phyloP scores from a whole-genome alignment of 768 basidiomycete species.

The Rhodotorula kratochvilovae region DNA sequence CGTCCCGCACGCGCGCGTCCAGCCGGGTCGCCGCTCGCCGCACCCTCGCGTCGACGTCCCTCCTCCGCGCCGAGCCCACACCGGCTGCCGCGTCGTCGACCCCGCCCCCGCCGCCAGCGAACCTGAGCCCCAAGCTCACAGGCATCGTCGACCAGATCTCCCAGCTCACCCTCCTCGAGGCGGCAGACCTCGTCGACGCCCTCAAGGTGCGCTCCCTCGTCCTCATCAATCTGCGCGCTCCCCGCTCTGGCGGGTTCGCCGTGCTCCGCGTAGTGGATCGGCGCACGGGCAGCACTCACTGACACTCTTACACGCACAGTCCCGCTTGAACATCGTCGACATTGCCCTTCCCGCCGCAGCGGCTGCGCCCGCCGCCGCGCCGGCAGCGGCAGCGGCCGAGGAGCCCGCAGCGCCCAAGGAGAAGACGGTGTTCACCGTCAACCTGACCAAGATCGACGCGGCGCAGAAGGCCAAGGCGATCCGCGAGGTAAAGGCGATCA shows the following conservation, averaged over 20 bases:
- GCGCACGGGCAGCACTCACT: too few species aligned
- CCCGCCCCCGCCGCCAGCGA: slow-evolving; percentile 6
- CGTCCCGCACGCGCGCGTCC: neutral
- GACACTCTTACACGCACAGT: too few species aligned
- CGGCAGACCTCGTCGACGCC: slow-evolving; percentile 83
- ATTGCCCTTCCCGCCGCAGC: slow-evolving; percentile 83
- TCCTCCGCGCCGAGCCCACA: slow-evolving; percentile 8
- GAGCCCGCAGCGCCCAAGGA: slow-evolving; percentile 80
- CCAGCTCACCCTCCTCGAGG: slow-evolving; percentile 78
- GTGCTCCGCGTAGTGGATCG: too few species aligned
- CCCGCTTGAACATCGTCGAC: slow-evolving; percentile 92
- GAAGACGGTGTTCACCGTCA: slow-evolving; percentile 95
- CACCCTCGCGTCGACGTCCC: slow-evolving; percentile 14
- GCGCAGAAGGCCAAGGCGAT: slow-evolving; percentile 93
- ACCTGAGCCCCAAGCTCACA: slow-evolving; percentile 56
- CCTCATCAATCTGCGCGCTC: neutral
- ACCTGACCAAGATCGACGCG: slow-evolving; percentile 88
- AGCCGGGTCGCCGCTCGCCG: neutral
- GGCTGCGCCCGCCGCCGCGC: slow-evolving; percentile 51
- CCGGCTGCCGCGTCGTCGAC: neutral
- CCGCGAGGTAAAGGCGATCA: slow-evolving; percentile 90
- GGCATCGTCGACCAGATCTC: slow-evolving; percentile 93
- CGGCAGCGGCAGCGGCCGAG: slow-evolving; percentile 51
- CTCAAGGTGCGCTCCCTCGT: slow-evolving; percentile 64
- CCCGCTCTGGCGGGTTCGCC: too few species aligned